These are phyloP conservation scores for Trichocladium antarcticum DNA, from an alignment of 495 filamentous ascomycete genomes.

Conservation along the genomic window DNA sequence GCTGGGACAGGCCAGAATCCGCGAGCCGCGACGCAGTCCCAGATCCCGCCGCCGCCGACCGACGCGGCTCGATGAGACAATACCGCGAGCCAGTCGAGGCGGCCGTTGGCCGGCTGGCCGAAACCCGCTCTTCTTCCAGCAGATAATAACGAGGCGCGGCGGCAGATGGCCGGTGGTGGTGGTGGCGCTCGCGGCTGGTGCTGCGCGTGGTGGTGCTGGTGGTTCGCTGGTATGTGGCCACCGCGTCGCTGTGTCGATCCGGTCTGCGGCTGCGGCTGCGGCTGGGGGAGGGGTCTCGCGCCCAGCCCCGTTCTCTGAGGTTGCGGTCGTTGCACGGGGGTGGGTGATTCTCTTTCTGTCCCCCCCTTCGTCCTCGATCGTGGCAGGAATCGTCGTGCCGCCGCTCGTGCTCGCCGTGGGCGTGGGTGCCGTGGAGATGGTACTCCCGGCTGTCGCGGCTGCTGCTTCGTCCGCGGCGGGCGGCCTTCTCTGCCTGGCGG, in stretches of 20 bases:
- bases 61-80: not conserved
- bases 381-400: too few relatives aligned
- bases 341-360: too few relatives aligned
- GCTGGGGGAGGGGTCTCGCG: too few relatives aligned
- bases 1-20: not conserved
- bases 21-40: not conserved
- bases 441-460: not conserved
- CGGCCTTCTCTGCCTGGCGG: not conserved
- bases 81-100: not conserved
- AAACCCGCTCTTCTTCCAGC: too few relatives aligned
- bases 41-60: not conserved
- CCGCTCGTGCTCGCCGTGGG: too few relatives aligned
- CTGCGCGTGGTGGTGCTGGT: not conserved
- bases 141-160: too few relatives aligned
- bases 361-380: too few relatives aligned
- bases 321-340: too few relatives aligned
- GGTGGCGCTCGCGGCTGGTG: not conserved
- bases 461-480: not conserved
- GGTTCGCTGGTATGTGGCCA: not conserved
- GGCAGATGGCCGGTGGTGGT: too few relatives aligned
- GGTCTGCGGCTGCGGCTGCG: not conserved
- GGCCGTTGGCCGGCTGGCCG: too few relatives aligned
- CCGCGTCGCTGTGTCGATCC: not conserved
- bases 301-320: too few relatives aligned
- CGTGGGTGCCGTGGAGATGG: too few relatives aligned